A percentile compares a stretch with the other conserved stretches of the same genome.
Conservation (phyloP, 2,329 filamentous ascomycete genomes). For the Tolypocladium inflatum region DNA sequence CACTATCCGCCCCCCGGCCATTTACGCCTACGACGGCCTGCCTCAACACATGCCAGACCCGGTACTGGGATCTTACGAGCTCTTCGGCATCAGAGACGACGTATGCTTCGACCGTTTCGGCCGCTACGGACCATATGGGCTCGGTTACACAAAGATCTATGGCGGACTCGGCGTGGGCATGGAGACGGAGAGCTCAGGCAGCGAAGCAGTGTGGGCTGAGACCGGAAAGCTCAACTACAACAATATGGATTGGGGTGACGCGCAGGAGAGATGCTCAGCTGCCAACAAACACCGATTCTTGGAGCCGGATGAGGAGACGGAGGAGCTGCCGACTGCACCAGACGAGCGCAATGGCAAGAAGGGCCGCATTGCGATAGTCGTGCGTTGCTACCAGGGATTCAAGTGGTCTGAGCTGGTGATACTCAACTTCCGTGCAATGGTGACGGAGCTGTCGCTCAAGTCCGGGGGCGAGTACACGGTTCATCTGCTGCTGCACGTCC, state of each 20-base stretch:
- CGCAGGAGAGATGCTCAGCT: constrained; percentile 43
- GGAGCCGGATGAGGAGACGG: constrained; percentile 27
- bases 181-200: constrained; percentile 62
- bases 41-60: constrained; percentile 70
- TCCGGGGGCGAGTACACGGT: constrained; percentile 76
- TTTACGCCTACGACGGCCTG: constrained; percentile 61
- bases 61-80: constrained; percentile 64
- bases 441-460: constrained; percentile 66
- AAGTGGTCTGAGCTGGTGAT: constrained; percentile 69
- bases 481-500: constrained; percentile 79
- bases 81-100: constrained; percentile 66
- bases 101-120: constrained; percentile 85
- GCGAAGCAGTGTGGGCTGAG: constrained; percentile 46
- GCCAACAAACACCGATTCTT: constrained; percentile 55
- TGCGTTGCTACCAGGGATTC: constrained; percentile 74
- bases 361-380: constrained; percentile 62
- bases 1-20: constrained; percentile 46
- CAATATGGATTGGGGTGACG: constrained; percentile 43
- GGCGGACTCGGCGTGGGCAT: constrained; percentile 66
- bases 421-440: constrained; percentile 71
- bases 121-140: constrained; percentile 73
- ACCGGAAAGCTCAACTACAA: constrained; percentile 48
- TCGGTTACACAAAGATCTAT: constrained; percentile 66
- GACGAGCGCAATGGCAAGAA: constrained; percentile 23
- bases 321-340: constrained; percentile 17